phyloP scores from a whole-genome alignment of 345 rosid species.

The Raphanus sativus region DNA sequence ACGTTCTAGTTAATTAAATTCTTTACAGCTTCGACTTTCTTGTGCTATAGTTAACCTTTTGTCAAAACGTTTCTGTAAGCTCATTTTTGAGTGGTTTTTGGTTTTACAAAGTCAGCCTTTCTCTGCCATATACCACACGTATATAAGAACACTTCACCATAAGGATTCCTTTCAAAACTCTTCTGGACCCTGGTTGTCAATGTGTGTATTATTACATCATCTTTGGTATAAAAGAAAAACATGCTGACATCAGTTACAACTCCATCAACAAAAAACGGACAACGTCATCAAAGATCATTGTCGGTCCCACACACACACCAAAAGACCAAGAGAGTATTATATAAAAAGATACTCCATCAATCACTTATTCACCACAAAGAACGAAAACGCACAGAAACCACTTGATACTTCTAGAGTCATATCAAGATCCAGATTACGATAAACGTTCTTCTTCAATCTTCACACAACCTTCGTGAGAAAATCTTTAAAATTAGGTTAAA shows the following conservation, averaged over 20 bases:
- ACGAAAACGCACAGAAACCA: neutral
- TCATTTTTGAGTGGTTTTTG: neutral
- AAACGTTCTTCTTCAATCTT: neutral
- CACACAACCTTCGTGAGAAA: neutral
- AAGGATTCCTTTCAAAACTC: neutral
- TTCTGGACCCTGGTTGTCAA: neutral
- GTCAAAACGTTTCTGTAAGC: neutral
- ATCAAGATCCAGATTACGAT: neutral
- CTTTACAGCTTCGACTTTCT: neutral
- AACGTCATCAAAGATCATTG: neutral
- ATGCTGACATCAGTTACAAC: slow-evolving; percentile 1
- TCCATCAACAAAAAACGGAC: neutral
- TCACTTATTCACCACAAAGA: neutral
- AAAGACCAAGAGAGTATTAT: neutral
- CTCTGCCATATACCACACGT: neutral
- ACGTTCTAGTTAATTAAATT: neutral
- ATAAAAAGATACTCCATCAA: neutral
- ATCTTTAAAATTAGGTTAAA: neutral
- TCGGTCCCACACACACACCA: neutral
- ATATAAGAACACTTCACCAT: neutral
- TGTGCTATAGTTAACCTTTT: neutral
- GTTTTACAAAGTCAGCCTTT: neutral
- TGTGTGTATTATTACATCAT: neutral
- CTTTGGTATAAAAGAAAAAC: neutral
- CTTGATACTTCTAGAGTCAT: neutral